Evolutionary conservation across 1,139 yeast genomes (phyloP), one percentile per base, ranked within the genome.

Genomic region (Taiozyma sp.): DNA sequence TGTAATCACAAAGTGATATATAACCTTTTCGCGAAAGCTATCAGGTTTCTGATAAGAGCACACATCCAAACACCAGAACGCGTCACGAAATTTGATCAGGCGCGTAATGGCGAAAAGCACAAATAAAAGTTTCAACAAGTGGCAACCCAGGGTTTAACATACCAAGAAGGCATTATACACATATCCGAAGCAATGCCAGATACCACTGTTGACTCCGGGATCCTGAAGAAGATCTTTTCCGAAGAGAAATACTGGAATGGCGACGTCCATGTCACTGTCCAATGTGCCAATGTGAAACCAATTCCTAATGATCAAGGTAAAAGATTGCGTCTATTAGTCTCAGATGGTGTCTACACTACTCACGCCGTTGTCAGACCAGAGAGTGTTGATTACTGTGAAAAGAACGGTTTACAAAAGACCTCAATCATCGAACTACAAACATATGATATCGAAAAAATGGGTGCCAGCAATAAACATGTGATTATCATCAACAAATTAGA

Each of bases 281-380:
- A 78, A 60, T 75, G 78, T 30, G 69, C 75, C 35, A 78, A 79
- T 58, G 69, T 75, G 51, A 78, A 73, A 58, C 74, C 72, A 13
- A 70, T 73, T 49, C 68, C 69, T 42, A 69, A 69, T 55, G 78
- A 73, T 21, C 64, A 67, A 21, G 79, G 80, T 42, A 73, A 75
- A 52, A 72, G 82, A 62, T 71, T 77, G 51, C 72, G 88, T 57
- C 70, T 81, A 45, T 70, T 85, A 69, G 66, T 85, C 49, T 80
- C 80, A 49, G 95, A 85, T 67, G 91, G 93, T 28, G 69, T 68
- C 22, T 81, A 75, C 64, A 72, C 76, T 42, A 73, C 82, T 52
- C 88, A 85, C 60, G 88, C 87, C 1, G 76, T 85, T 47, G 74
- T 85, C 58, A 84, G 84, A 60, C 83, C 84, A 48, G 74, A 73